Conservation (phyloP, 75 land plant genomes). For the Adiantum capillusveneris region DNA sequence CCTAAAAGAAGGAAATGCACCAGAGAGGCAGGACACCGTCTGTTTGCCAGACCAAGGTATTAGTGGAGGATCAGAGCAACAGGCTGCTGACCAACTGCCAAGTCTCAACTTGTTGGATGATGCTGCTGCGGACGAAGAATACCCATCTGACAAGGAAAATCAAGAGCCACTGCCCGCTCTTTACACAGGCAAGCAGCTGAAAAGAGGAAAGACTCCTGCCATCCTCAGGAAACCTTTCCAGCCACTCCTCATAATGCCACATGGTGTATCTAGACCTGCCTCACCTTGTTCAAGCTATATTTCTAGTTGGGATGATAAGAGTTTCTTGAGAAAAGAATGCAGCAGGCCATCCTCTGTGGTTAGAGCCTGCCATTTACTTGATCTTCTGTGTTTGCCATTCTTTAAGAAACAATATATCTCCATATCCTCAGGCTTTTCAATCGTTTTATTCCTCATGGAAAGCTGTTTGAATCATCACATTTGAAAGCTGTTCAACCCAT, state of each 20-base stretch:
- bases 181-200: not conserved
- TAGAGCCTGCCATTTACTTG: not conserved
- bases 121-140: not conserved
- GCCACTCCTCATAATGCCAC: not conserved
- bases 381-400: not conserved
- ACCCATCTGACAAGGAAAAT: constrained; percentile 6
- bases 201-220: not conserved
- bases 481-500: not conserved
- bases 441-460: not conserved
- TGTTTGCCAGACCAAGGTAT: too few species aligned
- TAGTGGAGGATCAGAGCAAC: too few species aligned
- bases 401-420: too few species aligned
- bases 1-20: too few species aligned
- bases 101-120: not conserved
- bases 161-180: not conserved
- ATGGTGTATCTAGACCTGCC: not conserved
- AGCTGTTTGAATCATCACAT: not conserved
- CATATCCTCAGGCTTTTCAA: too few species aligned
- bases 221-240: constrained; percentile 4
- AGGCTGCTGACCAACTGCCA: too few species aligned
- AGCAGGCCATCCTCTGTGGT: constrained; percentile 1
- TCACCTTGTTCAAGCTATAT: not conserved
- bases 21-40: too few species aligned
- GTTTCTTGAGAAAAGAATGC: not conserved
- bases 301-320: not conserved